phyloP scores from a whole-genome alignment of 257 asterid species.

The Echites panduratus region DNA sequence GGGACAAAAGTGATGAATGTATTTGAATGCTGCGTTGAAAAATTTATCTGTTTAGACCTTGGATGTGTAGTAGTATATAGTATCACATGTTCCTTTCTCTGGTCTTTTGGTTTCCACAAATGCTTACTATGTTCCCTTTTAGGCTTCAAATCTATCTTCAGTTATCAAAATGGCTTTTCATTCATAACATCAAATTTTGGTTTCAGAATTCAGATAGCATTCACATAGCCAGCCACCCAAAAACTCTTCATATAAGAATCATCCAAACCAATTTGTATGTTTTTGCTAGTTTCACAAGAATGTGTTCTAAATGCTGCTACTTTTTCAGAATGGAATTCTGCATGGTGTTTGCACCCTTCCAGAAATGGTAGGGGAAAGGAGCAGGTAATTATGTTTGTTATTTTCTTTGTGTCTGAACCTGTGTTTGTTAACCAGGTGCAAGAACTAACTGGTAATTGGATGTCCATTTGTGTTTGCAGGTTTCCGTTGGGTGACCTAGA shows the following conservation, averaged over 20 bases:
- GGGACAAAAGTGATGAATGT: background rate
- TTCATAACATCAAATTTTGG: background rate
- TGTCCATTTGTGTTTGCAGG: constrained; percentile 9
- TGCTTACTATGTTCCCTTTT: background rate
- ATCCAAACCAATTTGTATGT: background rate
- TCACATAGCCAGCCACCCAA: background rate
- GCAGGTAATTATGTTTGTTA: constrained; percentile 2
- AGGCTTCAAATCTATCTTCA: background rate
- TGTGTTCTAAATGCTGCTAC: background rate
- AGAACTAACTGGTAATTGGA: constrained; percentile 1
- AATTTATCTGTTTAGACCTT: background rate
- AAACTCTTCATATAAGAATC: background rate
- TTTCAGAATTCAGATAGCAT: background rate
- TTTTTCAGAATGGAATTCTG: constrained; percentile 17
- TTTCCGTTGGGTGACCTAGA: constrained; percentile 19
- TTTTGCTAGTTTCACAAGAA: background rate
- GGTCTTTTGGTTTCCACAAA: background rate
- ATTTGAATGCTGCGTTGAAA: background rate
- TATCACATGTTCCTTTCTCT: background rate
- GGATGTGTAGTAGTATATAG: no score
- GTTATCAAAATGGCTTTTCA: background rate
- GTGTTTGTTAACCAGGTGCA: background rate
- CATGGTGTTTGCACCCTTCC: background rate
- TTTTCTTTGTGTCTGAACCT: background rate
- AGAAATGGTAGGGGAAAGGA: constrained; percentile 12